phyloP scores from a whole-genome alignment of 2,329 filamentous ascomycete species.

The Ophiostoma piceae region DNA sequence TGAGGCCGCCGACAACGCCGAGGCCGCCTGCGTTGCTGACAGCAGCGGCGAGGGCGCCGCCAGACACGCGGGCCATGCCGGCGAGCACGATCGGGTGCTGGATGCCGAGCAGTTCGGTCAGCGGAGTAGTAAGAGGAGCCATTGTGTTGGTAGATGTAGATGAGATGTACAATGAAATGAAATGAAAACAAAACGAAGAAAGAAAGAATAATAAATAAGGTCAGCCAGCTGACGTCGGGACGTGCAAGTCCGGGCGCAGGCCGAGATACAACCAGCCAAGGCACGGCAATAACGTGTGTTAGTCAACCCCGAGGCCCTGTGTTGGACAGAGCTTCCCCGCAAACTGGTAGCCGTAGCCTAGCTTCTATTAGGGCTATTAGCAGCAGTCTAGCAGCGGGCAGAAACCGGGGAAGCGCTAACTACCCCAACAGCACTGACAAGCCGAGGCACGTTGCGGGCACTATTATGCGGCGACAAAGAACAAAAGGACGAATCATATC shows the following conservation, averaged over 20 bases:
- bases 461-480: neutral
- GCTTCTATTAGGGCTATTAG: neutral
- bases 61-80: constrained; percentile 85
- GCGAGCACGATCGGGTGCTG: constrained; percentile 85
- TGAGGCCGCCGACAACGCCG: constrained; percentile 66
- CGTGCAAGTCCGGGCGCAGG: neutral
- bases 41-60: constrained; percentile 71
- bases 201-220: neutral
- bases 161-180: neutral
- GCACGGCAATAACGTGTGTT: neutral
- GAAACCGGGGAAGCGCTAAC: neutral
- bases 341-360: neutral
- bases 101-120: constrained; percentile 75
- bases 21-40: constrained; percentile 86
- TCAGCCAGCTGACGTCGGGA: neutral
- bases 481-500: neutral
- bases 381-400: neutral
- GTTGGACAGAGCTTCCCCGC: neutral
- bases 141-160: neutral
- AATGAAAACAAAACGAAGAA: neutral
- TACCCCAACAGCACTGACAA: neutral
- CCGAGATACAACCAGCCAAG: neutral
- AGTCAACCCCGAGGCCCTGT: neutral
- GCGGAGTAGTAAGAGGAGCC: constrained; percentile 62
- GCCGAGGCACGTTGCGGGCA: neutral